These are phyloP conservation scores for Starmerella kuoi DNA, from an alignment of 805 yeast genomes.

Conservation along the genomic window DNA sequence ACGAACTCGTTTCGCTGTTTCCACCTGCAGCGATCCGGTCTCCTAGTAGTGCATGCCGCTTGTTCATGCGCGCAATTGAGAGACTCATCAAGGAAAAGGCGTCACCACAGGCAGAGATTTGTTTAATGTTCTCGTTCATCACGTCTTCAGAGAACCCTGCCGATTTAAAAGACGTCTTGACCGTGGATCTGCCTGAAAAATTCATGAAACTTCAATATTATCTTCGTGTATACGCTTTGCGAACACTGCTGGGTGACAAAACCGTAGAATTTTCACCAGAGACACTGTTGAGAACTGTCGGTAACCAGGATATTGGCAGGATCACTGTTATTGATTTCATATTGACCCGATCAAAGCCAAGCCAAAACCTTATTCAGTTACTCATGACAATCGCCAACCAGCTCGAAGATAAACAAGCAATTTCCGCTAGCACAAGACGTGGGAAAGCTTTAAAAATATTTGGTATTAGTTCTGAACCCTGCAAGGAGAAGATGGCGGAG, in stretches of 20 bases:
- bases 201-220: background rate
- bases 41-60: background rate
- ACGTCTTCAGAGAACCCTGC: background rate
- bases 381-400: background rate
- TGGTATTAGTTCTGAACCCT: background rate
- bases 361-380: background rate
- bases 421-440: background rate
- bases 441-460: too few relatives aligned
- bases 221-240: slow-evolving; percentile 5
- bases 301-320: background rate
- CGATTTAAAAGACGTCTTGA: background rate
- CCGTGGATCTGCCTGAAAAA: background rate
- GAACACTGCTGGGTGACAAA: background rate
- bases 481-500: background rate
- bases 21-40: background rate
- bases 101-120: background rate
- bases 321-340: slow-evolving; percentile 5
- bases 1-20: background rate
- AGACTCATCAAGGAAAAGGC: background rate
- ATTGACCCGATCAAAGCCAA: background rate
- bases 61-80: slow-evolving; percentile 1
- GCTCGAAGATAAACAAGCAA: background rate
- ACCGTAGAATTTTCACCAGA: background rate
- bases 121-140: background rate
- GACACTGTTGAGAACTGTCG: background rate